phyloP scores from a whole-genome alignment of 2,329 filamentous ascomycete genomes.

The Emericellopsis cladophorae region DNA sequence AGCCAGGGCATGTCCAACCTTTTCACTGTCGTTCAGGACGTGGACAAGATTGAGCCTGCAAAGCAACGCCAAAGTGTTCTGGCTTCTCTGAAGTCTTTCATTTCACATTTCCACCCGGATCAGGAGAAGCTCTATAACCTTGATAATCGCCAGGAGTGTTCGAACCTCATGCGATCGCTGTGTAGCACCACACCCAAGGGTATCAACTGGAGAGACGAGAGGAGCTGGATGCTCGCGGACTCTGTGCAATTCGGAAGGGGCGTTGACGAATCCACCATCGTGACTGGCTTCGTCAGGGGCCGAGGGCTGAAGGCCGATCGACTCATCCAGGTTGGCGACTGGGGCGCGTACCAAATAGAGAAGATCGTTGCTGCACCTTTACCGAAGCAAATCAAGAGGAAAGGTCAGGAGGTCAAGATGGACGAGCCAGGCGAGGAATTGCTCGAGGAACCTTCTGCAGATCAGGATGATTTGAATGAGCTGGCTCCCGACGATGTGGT shows the following conservation, averaged over 20 bases:
- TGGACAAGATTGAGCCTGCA: constrained; percentile 65
- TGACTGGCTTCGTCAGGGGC: constrained; percentile 80
- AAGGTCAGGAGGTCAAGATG: constrained; percentile 55
- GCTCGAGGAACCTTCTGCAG: constrained; percentile 60
- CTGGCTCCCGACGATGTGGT: constrained; percentile 76
- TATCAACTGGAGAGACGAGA: constrained; percentile 86
- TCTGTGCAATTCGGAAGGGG: constrained; percentile 58
- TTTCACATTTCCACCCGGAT: constrained; percentile 86
- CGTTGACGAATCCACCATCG: constrained; percentile 49
- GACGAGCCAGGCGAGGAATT: constrained; percentile 39
- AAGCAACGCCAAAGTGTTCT: constrained; percentile 70
- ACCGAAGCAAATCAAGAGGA: constrained; percentile 45
- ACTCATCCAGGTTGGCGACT: constrained; percentile 81
- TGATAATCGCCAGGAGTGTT: constrained; percentile 79
- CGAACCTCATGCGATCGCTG: constrained; percentile 79
- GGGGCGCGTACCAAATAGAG: constrained; percentile 86
- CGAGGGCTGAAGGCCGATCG: constrained; percentile 81
- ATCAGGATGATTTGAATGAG: constrained; percentile 71
- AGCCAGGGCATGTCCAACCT: constrained; percentile 90
- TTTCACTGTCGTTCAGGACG: constrained; percentile 70
- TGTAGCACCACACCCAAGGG: constrained; percentile 91
- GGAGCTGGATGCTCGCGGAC: constrained; percentile 91
- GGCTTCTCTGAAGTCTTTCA: constrained; percentile 78
- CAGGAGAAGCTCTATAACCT: constrained; percentile 85
- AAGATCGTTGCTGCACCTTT: constrained; percentile 73